A percentile compares a stretch with the other conserved stretches of the same genome.
phyloP scores from a whole-genome alignment of 805 yeast species.

The Sungouiozyma ichnusensis region DNA sequence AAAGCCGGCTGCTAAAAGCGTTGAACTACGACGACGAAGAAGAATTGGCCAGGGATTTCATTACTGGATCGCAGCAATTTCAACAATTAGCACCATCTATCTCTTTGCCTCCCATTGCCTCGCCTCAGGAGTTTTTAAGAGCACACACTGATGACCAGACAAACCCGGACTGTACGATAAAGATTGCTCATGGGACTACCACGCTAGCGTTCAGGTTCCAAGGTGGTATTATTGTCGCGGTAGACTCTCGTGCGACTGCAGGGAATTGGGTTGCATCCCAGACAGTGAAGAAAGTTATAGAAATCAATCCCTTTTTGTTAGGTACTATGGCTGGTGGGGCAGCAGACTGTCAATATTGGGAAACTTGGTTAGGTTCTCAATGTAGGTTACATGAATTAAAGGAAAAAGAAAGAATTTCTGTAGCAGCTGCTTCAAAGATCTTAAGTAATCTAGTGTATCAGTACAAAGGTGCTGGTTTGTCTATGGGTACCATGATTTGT shows the following conservation, averaged over 20 bases:
- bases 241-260: constrained; percentile 95
- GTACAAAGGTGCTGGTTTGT: constrained; percentile 96
- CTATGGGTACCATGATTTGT: constrained; percentile 99
- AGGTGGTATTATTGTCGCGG: constrained; percentile 93
- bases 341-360: constrained; percentile 99
- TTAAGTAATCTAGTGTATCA: constrained; percentile 80
- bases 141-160: constrained; percentile 96
- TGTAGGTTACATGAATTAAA: constrained; percentile 91
- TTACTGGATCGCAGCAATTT: constrained; percentile 24
- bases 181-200: constrained; percentile 98
- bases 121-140: constrained; percentile 84
- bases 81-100: constrained; percentile 45
- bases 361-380: constrained; percentile 96
- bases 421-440: constrained; percentile 94
- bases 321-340: constrained; percentile 99
- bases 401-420: constrained; percentile 89
- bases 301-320: constrained; percentile 85
- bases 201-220: constrained; percentile 92
- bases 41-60: constrained; percentile 26
- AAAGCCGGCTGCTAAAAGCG: constrained; percentile 18
- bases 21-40: constrained; percentile 26
- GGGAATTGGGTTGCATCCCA: constrained; percentile 98
- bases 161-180: constrained; percentile 90
- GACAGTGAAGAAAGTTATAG: constrained; percentile 93
- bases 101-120: constrained; percentile 70